Conservation (phyloP, 306 rosid species). For the Begonia peltatifolia region DNA sequence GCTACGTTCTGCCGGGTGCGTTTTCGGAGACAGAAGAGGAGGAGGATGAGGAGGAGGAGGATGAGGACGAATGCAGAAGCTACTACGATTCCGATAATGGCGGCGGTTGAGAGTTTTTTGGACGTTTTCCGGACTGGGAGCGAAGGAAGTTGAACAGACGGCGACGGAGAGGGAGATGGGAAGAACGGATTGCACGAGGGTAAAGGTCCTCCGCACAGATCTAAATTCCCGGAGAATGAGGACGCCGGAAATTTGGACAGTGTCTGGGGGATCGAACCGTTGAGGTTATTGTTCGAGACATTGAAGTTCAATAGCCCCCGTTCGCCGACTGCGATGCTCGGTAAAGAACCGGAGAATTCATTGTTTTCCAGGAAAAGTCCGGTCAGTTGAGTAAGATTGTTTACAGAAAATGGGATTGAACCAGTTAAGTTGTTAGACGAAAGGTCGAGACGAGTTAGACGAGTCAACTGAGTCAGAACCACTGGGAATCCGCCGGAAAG, state of each 20-base stretch:
- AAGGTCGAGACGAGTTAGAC: slow-evolving; percentile 61
- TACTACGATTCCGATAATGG: slow-evolving; percentile 55
- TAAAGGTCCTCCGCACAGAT: slow-evolving; percentile 74
- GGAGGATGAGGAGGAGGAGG: slow-evolving; percentile 33
- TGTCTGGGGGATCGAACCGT: slow-evolving; percentile 69
- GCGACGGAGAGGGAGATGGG: slow-evolving; percentile 68
- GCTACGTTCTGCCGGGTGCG: slow-evolving; percentile 29
- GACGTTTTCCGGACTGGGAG: slow-evolving; percentile 19
- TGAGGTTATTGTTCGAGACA: slow-evolving; percentile 58
- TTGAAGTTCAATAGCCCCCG: slow-evolving; percentile 18
- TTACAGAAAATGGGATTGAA: slow-evolving; percentile 50
- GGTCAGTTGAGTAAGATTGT: slow-evolving; percentile 54
- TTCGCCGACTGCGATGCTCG: slow-evolving; percentile 19
- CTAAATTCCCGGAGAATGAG: slow-evolving; percentile 58
- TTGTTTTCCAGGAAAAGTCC: slow-evolving; percentile 55
- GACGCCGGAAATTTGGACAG: slow-evolving; percentile 28
- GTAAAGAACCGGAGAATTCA: slow-evolving; percentile 48
- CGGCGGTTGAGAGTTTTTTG: slow-evolving; percentile 63
- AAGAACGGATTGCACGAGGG: slow-evolving; percentile 53
- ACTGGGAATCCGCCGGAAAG: slow-evolving; percentile 53
- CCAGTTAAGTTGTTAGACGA: slow-evolving; percentile 69
- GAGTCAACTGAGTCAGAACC: slow-evolving; percentile 31
- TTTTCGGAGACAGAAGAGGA: slow-evolving; percentile 32
- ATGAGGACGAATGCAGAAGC: slow-evolving; percentile 22
- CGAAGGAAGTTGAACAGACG: slow-evolving; percentile 17